These are phyloP conservation scores for Xylariaceae sp. DNA, from an alignment of 2,329 filamentous ascomycete species.

Conservation along the genomic window DNA sequence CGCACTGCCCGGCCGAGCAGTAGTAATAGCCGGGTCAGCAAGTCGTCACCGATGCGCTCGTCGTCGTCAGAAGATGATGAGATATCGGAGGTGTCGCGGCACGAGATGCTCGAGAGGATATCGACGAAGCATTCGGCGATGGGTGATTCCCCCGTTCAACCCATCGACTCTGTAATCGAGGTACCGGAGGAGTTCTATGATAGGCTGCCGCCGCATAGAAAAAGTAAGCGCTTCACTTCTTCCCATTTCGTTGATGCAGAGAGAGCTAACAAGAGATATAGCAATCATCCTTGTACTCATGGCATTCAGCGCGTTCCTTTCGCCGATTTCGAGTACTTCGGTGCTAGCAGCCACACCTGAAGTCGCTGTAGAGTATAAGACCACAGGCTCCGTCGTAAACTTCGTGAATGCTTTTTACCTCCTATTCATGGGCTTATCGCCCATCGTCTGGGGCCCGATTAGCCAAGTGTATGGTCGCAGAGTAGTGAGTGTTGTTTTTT, in stretches of 20 bases:
- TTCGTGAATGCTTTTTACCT: conserved; percentile 67
- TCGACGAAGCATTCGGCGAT: conserved; percentile 30
- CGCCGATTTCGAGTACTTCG: conserved; percentile 69
- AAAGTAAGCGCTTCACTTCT: conserved; percentile 34
- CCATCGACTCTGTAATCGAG: conserved; percentile 32
- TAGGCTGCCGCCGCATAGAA: conserved; percentile 55
- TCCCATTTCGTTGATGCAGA: neutral
- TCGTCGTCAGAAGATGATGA: conserved; percentile 7
- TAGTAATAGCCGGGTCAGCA: conserved; percentile 10
- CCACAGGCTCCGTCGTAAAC: conserved; percentile 65
- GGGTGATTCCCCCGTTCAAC: conserved; percentile 30
- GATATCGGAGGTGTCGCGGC: conserved; percentile 6
- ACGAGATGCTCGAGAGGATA: conserved; percentile 25
- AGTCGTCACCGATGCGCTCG: conserved; percentile 7
- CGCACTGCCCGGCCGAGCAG: neutral
- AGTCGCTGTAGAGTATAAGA: conserved; percentile 59
- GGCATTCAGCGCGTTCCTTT: conserved; percentile 69
- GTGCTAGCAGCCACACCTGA: conserved; percentile 70
- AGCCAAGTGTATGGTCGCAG: conserved; percentile 60
- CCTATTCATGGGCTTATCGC: conserved; percentile 65
- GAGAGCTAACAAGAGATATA: conserved; percentile 6
- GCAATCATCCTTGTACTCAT: conserved; percentile 61
- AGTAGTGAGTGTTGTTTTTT: conserved; percentile 39
- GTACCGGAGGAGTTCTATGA: conserved; percentile 58
- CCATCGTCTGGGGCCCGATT: conserved; percentile 67